Conservation (phyloP, 306 rosid genomes). For the Mimosa bimucronata region DNA sequence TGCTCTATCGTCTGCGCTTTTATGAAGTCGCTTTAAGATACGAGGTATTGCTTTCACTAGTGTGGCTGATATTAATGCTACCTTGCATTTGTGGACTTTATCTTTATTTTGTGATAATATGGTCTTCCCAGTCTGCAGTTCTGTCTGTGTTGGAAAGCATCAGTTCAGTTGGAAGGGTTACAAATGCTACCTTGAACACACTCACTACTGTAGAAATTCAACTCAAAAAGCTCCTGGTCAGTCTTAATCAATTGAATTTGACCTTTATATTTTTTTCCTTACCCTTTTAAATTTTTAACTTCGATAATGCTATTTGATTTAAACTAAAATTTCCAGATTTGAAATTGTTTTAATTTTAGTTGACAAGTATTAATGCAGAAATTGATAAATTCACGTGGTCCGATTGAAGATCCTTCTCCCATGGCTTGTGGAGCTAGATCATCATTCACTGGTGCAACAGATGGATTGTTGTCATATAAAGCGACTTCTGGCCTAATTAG, state of each 20-base stretch:
- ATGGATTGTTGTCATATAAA: conserved; percentile 77
- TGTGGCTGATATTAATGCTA: conserved; percentile 35
- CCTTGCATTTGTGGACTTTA: conserved; percentile 20
- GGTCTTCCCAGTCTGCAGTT: conserved; percentile 81
- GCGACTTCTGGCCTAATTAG: conserved; percentile 75
- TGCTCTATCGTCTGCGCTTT: conserved; percentile 84
- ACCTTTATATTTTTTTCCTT: conserved; percentile 35
- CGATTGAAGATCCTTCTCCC: conserved; percentile 96
- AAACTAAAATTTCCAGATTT: conserved; percentile 10
- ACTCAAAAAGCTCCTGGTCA: conserved; percentile 85
- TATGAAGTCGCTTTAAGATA: conserved; percentile 90
- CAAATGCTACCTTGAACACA: conserved; percentile 67
- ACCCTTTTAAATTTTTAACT: conserved; percentile 5
- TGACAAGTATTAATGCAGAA: conserved; percentile 79
- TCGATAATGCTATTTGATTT: conserved; percentile 20
- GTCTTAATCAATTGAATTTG: conserved; percentile 51
- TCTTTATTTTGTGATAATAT: conserved; percentile 46
- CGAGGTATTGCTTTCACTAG: conserved; percentile 66
- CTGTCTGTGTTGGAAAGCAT: conserved; percentile 75
- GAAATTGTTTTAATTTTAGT: conserved; percentile 42
- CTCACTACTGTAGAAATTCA: conserved; percentile 70
- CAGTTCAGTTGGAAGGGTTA: conserved; percentile 61
- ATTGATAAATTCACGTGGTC: conserved; percentile 84
- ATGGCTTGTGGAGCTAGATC: conserved; percentile 68
- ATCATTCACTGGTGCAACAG: conserved; percentile 72